These are phyloP conservation scores for Uromyces viciae-fabae DNA, from an alignment of 1,284 basidiomycete genomes.

Conservation along the genomic window DNA sequence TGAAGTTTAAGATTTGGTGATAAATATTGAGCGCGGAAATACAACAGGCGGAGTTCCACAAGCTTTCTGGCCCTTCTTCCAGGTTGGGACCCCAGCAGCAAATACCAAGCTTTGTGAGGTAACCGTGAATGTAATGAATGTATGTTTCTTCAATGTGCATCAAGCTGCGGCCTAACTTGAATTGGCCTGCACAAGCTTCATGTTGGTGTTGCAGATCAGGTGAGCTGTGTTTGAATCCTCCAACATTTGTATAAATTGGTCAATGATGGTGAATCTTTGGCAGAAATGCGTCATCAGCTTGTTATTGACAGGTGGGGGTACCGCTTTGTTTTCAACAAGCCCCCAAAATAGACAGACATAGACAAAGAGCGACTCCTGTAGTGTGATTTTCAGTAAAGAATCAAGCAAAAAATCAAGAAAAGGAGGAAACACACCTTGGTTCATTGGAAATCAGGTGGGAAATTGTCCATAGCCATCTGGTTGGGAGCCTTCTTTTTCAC, in stretches of 20 bases:
- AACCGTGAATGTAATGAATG: not conserved
- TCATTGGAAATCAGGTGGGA: not conserved
- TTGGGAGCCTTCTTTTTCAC: not conserved
- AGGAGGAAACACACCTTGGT: not conserved
- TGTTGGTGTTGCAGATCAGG: not conserved
- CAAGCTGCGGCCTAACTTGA: not conserved
- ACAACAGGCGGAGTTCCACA: not conserved
- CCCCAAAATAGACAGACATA: not conserved
- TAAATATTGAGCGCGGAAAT: constrained; percentile 21
- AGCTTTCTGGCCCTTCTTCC: constrained; percentile 2
- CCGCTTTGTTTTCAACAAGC: not conserved
- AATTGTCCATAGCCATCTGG: not conserved
- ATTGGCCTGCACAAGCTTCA: not conserved
- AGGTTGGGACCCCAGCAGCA: constrained; percentile 28
- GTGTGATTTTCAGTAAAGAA: not conserved
- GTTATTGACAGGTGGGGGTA: not conserved
- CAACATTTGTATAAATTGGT: not conserved
- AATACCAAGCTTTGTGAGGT: constrained; percentile 13
- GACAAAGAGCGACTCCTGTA: not conserved
- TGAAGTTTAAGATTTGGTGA: constrained; percentile 5
- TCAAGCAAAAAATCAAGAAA: not conserved
- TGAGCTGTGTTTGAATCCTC: not conserved
- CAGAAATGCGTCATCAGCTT: not conserved
- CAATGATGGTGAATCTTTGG: not conserved
- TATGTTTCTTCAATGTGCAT: not conserved